phyloP scores from a whole-genome alignment of 2,329 filamentous ascomycete species.

The Calcarisporium arbuscula region DNA sequence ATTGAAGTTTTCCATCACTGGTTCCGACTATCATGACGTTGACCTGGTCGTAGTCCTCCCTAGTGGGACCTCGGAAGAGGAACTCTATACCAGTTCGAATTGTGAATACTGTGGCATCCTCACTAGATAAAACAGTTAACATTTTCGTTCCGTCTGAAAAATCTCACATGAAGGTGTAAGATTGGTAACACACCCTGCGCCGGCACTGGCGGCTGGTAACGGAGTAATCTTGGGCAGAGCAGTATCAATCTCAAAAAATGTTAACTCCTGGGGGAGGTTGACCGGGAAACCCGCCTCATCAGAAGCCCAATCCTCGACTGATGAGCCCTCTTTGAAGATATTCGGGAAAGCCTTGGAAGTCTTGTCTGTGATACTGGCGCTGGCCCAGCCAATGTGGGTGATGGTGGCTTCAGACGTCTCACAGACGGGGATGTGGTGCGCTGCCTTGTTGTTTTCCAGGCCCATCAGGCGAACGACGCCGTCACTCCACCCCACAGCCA shows the following conservation, averaged over 20 bases:
- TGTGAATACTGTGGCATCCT: conserved; percentile 61
- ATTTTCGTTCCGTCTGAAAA: not conserved
- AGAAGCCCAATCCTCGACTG: conserved; percentile 5
- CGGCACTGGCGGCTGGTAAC: conserved; percentile 54
- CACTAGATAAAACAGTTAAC: conserved; percentile 22
- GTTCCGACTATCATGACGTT: conserved; percentile 74
- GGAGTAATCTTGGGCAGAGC: conserved; percentile 71
- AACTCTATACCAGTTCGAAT: conserved; percentile 62
- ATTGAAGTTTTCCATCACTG: conserved; percentile 62
- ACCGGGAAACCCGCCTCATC: conserved; percentile 16
- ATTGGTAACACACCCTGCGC: conserved; percentile 48
- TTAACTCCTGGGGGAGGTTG: conserved; percentile 66
- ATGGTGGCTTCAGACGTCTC: conserved; percentile 36
- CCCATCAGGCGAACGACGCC: conserved; percentile 71
- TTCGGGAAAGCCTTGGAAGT: conserved; percentile 10
- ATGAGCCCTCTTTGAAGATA: conserved; percentile 10
- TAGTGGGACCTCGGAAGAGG: conserved; percentile 56
- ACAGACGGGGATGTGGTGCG: conserved; percentile 61
- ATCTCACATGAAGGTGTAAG: not conserved
- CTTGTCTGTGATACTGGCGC: conserved; percentile 33
- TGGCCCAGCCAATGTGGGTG: conserved; percentile 48
- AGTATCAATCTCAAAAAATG: conserved; percentile 68
- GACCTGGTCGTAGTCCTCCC: conserved; percentile 64
- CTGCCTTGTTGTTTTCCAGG: conserved; percentile 72
- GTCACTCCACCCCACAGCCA: conserved; percentile 81